These are phyloP conservation scores for Kodamaea sagamina DNA, from an alignment of 805 yeast species.

Conservation along the genomic window DNA sequence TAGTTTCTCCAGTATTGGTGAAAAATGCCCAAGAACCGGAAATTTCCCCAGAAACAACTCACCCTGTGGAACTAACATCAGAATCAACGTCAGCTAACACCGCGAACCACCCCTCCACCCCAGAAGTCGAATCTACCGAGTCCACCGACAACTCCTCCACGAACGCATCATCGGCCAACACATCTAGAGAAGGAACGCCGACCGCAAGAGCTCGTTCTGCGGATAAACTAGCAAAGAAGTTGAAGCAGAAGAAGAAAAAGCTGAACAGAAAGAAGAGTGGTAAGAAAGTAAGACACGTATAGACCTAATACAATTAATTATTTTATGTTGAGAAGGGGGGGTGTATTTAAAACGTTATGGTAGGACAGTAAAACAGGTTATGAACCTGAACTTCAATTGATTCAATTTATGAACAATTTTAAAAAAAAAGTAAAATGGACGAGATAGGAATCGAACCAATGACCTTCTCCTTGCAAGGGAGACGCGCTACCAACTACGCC, in stretches of 20 bases:
- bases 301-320: slow-evolving; percentile 5
- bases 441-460: slow-evolving; percentile 78
- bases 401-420: no score
- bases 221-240: slow-evolving; percentile 11
- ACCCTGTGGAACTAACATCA: no score
- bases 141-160: no score
- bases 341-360: not conserved
- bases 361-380: not conserved
- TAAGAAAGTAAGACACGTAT: slow-evolving; percentile 8
- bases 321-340: no score
- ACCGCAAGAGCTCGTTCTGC: not conserved
- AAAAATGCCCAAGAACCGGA: no score
- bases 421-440: slow-evolving; percentile 57
- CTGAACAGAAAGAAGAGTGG: slow-evolving; percentile 7
- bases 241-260: slow-evolving; percentile 11
- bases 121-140: no score
- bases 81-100: no score
- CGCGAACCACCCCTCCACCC: no score
- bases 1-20: no score
- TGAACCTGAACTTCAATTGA: no score
- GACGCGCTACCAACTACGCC: slow-evolving; percentile 85
- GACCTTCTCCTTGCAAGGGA: slow-evolving; percentile 80
- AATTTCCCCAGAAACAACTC: no score
- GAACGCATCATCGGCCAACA: not conserved
- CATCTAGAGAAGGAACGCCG: slow-evolving; percentile 5